Conservation (phyloP, 305 asterid species). For the Striga hermonthica region DNA sequence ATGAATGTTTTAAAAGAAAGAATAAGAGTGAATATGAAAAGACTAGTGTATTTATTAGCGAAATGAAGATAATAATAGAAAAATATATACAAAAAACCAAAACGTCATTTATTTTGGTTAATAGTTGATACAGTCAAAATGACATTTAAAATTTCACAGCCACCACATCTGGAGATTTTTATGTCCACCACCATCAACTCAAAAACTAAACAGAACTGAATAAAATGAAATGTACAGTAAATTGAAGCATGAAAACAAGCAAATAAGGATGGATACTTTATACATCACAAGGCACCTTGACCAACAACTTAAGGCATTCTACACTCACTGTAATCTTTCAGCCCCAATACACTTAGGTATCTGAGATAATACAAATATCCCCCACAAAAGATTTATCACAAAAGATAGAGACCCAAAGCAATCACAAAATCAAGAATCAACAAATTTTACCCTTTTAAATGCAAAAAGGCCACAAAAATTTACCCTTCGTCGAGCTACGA, state of each 20-base stretch:
- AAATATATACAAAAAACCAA: no score
- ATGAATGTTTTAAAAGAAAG: no score
- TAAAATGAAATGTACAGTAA: conserved; percentile 2
- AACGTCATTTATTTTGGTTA: background rate
- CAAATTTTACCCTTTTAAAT: conserved; percentile 50
- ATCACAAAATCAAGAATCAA: conserved; percentile 56
- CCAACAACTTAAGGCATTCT: conserved; percentile 17
- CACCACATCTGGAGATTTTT: background rate
- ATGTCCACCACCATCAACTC: background rate
- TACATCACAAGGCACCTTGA: conserved; percentile 32
- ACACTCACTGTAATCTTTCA: conserved; percentile 25
- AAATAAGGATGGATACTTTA: conserved; percentile 29
- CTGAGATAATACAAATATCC: conserved; percentile 37
- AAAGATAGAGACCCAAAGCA: conserved; percentile 44
- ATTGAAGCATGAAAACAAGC: conserved; percentile 18
- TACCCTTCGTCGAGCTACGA: conserved; percentile 28
- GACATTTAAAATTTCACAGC: background rate
- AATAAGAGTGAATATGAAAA: no score
- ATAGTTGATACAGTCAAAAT: background rate
- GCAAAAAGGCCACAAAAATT: conserved; percentile 44
- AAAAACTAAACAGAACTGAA: background rate
- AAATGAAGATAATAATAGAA: no score
- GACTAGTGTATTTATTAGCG: no score
- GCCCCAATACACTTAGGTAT: conserved; percentile 34
- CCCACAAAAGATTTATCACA: background rate